Percentiles rank a stretch among this genome's conserved stretches.
These are phyloP conservation scores for Pyracantha coccinea DNA, from an alignment of 331 rosid genomes.

Conservation along the genomic window DNA sequence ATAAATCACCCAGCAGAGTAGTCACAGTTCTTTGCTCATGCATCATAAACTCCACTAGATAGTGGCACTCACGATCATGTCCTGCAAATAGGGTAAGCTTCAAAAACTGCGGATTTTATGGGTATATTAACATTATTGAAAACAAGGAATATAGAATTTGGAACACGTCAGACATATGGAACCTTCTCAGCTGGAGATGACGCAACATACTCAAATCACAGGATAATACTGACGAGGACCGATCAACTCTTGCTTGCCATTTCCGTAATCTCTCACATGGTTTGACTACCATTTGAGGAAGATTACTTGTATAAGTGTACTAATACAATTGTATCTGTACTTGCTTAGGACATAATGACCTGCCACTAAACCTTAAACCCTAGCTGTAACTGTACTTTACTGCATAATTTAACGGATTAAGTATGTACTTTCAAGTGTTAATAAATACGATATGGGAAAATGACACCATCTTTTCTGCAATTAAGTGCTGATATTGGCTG, in stretches of 20 bases:
- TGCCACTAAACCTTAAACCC: no score
- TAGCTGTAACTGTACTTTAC: not conserved
- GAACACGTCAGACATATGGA: not conserved
- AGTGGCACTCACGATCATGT: conserved; percentile 9
- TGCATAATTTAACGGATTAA: not conserved
- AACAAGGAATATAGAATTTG: not conserved
- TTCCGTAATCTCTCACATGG: conserved; percentile 4
- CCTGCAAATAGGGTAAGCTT: not conserved
- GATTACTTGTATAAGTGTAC: not conserved
- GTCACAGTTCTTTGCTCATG: not conserved
- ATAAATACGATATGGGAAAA: not conserved
- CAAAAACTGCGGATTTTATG: not conserved
- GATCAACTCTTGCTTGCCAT: not conserved
- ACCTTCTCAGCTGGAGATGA: conserved; percentile 10
- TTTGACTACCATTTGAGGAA: not conserved
- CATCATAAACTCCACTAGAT: not conserved
- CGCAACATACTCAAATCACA: not conserved
- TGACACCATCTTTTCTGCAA: not conserved
- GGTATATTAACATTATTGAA: not conserved
- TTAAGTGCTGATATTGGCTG: not conserved
- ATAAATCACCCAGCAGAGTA: not conserved
- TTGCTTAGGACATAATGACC: no score
- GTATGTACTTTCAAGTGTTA: not conserved
- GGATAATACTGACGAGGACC: not conserved
- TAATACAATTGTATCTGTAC: not conserved